Conservation (phyloP, 768 basidiomycete genomes). For the Cytidiella melzeri region DNA sequence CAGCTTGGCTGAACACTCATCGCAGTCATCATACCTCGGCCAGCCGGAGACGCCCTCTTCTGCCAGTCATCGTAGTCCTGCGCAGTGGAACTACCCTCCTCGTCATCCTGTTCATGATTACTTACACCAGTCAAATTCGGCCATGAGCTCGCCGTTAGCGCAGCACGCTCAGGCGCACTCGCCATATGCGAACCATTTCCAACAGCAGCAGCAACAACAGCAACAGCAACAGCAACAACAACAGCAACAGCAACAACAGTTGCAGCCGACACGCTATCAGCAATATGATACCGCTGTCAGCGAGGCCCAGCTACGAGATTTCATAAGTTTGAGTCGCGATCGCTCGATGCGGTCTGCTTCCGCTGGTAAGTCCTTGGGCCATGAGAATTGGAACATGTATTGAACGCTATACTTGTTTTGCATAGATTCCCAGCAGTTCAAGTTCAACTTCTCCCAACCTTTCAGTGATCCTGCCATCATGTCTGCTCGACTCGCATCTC, state of each 20-base stretch:
- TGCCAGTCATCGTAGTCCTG: slow-evolving; percentile 23
- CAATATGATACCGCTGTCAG: slow-evolving; percentile 56
- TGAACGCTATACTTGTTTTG: too few relatives aligned
- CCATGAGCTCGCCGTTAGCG: slow-evolving; percentile 39
- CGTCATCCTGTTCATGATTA: slow-evolving; percentile 37
- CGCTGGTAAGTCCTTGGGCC: slow-evolving; percentile 43
- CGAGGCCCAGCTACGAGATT: slow-evolving; percentile 72
- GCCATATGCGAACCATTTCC: slow-evolving; percentile 16
- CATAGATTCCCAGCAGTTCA: slow-evolving; percentile 28
- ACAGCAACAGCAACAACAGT: too few relatives aligned
- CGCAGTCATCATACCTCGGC: slow-evolving; percentile 41
- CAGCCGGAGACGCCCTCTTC: slow-evolving; percentile 31
- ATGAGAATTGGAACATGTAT: slow-evolving; percentile 11
- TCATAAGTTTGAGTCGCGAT: slow-evolving; percentile 67
- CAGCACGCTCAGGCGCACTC: slow-evolving; percentile 41
- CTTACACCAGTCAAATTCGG: slow-evolving; percentile 30
- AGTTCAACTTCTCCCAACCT: slow-evolving; percentile 34
- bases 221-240: slow-evolving; percentile 51
- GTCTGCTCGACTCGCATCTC: slow-evolving; percentile 59
- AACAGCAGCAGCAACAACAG: slow-evolving; percentile 24
- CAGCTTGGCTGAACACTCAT: slow-evolving; percentile 39
- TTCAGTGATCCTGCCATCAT: slow-evolving; percentile 79
- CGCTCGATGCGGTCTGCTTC: slow-evolving; percentile 32
- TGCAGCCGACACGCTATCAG: slow-evolving; percentile 43
- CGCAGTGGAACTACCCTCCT: slow-evolving; percentile 39